Evolutionary conservation across 2,329 filamentous ascomycete genomes (phyloP).

Genomic region (Fusarium anthophilum): DNA sequence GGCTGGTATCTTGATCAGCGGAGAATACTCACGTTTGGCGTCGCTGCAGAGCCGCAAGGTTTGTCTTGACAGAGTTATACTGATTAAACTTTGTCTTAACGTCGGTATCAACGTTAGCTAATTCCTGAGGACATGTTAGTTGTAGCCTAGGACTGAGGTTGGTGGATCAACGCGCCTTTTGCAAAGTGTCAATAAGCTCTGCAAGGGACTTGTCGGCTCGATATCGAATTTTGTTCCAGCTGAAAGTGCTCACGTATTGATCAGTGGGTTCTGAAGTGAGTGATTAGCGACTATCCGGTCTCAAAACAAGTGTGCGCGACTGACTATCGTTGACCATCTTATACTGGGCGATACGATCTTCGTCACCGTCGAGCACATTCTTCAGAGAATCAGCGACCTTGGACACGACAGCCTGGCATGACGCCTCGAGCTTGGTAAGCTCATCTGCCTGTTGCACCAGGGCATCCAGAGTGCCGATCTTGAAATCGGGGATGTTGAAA

Average conservation of each 20-base stretch:
- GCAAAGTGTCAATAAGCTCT: conserved; percentile 86
- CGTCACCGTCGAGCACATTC: conserved; percentile 83
- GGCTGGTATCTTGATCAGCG: background rate
- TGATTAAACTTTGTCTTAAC: conserved; percentile 94
- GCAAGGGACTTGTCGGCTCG: conserved; percentile 88
- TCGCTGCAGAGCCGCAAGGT: conserved; percentile 80
- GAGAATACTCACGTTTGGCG: conserved; percentile 77
- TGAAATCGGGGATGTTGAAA: conserved; percentile 92
- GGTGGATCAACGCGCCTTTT: conserved; percentile 70
- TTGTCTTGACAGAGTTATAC: conserved; percentile 91
- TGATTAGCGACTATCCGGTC: conserved; percentile 36
- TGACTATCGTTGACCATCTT: conserved; percentile 95
- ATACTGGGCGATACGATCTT: conserved; percentile 83
- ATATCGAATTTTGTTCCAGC: conserved; percentile 98
- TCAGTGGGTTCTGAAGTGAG: conserved; percentile 83
- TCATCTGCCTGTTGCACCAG: conserved; percentile 97
- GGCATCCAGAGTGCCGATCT: conserved; percentile 95
- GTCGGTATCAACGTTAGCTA: conserved; percentile 92
- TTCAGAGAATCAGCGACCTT: conserved; percentile 90
- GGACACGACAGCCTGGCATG: conserved; percentile 82
- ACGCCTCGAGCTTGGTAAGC: conserved; percentile 83
- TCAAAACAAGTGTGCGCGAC: conserved; percentile 44
- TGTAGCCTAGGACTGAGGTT: background rate
- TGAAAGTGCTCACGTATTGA: conserved; percentile 87
- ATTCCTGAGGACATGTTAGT: conserved; percentile 67